These are phyloP conservation scores for Aspergillus sclerotialis DNA, from an alignment of 2,329 filamentous ascomycete species.

Conservation along the genomic window DNA sequence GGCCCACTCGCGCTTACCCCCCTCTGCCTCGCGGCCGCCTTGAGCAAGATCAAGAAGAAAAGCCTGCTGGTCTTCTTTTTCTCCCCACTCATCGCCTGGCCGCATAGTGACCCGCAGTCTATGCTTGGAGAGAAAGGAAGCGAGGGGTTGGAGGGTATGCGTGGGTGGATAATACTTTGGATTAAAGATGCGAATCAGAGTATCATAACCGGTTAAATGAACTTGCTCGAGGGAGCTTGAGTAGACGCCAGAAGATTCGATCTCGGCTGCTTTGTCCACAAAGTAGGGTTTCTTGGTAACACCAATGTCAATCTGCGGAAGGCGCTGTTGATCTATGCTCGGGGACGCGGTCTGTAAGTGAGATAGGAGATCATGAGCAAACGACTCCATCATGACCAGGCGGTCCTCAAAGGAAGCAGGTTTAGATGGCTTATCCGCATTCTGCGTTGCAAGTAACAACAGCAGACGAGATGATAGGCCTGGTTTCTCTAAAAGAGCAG, in stretches of 20 bases:
- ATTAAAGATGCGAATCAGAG: slow-evolving; percentile 42
- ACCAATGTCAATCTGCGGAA: slow-evolving; percentile 38
- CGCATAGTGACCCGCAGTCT: slow-evolving; percentile 39
- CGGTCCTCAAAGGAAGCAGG: slow-evolving; percentile 43
- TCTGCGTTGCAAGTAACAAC: slow-evolving; percentile 56
- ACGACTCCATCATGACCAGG: slow-evolving; percentile 43
- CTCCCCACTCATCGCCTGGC: slow-evolving; percentile 34
- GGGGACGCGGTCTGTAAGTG: slow-evolving; percentile 15
- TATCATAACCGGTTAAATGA: slow-evolving; percentile 44
- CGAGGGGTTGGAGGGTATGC: slow-evolving; percentile 35
- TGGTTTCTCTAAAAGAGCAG: slow-evolving; percentile 40
- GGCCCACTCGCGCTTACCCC: slow-evolving; percentile 37
- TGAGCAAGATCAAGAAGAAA: slow-evolving; percentile 32
- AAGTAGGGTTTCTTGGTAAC: slow-evolving; percentile 45
- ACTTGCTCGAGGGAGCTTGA: slow-evolving; percentile 34
- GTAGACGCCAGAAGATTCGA: slow-evolving; percentile 32
- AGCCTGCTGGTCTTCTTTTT: slow-evolving; percentile 29
- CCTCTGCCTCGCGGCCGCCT: slow-evolving; percentile 29
- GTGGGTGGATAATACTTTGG: slow-evolving; percentile 43
- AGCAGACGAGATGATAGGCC: slow-evolving; percentile 39
- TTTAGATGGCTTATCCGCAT: slow-evolving; percentile 56
- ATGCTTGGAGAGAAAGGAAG: slow-evolving; percentile 36
- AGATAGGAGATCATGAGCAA: slow-evolving; percentile 37
- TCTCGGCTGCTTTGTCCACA: slow-evolving; percentile 40
- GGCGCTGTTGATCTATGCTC: slow-evolving; percentile 4